These are phyloP conservation scores for Stemphylium beticola DNA, from an alignment of 2,329 filamentous ascomycete species.

Conservation along the genomic window DNA sequence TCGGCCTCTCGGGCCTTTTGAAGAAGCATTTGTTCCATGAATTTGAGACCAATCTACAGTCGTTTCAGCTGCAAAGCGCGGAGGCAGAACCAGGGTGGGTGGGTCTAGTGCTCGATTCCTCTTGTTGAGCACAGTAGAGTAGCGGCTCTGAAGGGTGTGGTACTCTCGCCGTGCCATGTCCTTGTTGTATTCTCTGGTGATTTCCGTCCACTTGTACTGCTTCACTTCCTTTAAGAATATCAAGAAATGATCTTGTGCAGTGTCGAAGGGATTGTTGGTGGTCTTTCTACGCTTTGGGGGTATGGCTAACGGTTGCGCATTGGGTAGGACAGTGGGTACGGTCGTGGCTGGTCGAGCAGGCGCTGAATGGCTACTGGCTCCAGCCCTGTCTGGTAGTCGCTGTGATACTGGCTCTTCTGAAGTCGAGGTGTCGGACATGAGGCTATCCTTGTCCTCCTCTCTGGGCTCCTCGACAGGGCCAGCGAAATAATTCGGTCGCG, in stretches of 20 bases:
- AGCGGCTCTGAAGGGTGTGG: conserved; percentile 33
- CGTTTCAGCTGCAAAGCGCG: conserved; percentile 35
- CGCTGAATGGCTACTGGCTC: neutral
- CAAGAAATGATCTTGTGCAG: conserved; percentile 42
- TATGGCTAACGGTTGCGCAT: neutral
- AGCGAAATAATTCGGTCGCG: conserved; percentile 5
- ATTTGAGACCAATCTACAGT: conserved; percentile 30
- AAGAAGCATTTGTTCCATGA: conserved; percentile 13
- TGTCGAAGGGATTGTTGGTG: conserved; percentile 13
- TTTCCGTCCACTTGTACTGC: conserved; percentile 44
- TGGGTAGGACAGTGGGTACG: neutral
- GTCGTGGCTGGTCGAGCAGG: neutral
- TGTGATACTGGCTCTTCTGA: neutral
- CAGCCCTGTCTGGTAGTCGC: neutral
- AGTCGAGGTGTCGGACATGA: conserved; percentile 10
- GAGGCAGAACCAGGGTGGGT: conserved; percentile 25
- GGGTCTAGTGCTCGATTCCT: conserved; percentile 36
- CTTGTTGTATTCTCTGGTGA: conserved; percentile 32
- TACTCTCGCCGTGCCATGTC: conserved; percentile 43
- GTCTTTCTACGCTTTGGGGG: neutral
- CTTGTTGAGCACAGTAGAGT: conserved; percentile 35
- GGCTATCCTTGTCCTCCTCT: conserved; percentile 12
- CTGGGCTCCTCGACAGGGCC: neutral
- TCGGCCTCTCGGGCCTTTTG: neutral
- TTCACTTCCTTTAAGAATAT: conserved; percentile 52